Conservation (phyloP, 495 filamentous ascomycete genomes). For the Xylaria telfairii region DNA sequence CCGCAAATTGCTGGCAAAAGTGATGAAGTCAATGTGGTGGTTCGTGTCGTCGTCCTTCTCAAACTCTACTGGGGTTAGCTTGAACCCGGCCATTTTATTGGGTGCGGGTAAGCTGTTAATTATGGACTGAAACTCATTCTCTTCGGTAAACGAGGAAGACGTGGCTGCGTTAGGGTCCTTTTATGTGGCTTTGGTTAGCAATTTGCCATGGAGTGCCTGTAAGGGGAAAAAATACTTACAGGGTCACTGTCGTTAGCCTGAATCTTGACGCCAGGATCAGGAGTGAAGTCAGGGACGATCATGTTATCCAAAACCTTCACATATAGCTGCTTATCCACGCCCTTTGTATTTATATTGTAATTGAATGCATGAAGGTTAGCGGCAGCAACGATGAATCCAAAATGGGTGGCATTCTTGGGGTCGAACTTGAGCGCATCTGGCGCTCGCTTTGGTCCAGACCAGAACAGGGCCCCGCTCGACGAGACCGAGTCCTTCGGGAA, state of each 20-base stretch:
- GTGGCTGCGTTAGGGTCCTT: slow-evolving; percentile 80
- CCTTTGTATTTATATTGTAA: slow-evolving; percentile 88
- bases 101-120: slow-evolving; percentile 73
- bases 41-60: slow-evolving; percentile 99
- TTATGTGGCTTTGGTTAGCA: background rate
- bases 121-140: slow-evolving; percentile 72
- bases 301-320: slow-evolving; percentile 82
- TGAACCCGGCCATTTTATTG: slow-evolving; percentile 82
- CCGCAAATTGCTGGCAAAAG: slow-evolving; percentile 92
- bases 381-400: slow-evolving; percentile 83
- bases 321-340: slow-evolving; percentile 70
- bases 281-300: slow-evolving; percentile 95
- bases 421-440: slow-evolving; percentile 92
- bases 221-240: slow-evolving; percentile 44
- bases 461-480: slow-evolving; percentile 88
- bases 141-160: slow-evolving; percentile 67
- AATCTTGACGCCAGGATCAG: slow-evolving; percentile 92
- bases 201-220: slow-evolving; percentile 13
- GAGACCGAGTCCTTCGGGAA: slow-evolving; percentile 95
- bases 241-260: slow-evolving; percentile 95
- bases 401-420: slow-evolving; percentile 79
- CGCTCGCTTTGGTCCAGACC: slow-evolving; percentile 98
- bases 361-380: slow-evolving; percentile 98
- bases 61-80: slow-evolving; percentile 90
- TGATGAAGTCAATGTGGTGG: slow-evolving; percentile 99